Evolutionary conservation across 2,329 filamentous ascomycete species (phyloP), one percentile per base, ranked within the genome.

Genomic region (Fusarium sp.): DNA sequence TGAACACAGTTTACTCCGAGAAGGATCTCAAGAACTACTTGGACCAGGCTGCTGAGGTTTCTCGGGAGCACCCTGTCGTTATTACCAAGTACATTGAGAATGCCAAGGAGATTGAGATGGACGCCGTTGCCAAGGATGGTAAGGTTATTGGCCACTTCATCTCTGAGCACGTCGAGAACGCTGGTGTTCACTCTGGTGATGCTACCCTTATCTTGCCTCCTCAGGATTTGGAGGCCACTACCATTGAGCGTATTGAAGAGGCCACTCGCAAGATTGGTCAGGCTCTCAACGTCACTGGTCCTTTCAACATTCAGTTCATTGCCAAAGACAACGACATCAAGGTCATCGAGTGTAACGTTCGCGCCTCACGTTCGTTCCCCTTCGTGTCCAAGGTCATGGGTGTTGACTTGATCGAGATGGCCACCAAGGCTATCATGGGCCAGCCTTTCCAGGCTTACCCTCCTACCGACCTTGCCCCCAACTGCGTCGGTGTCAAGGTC

Each of bases 21-120:
- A 93, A 95, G 80, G 96, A 98, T 80, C 86, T 99, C 65, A 93
- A 94, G 77, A 92, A 88, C 78, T 98, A 97, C 82, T 87, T 99
- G 47, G 90, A 93, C 73, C 95, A 98, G 83, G 96, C 96, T 59
- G 93, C 90, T 11, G 95, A 97, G 73, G 96, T 99, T 50, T 98
- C 96, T 10, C 91, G 93, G 70, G 95, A 98, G 70, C 94, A 98
- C 81, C 96, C 96, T 1, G 96, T 99, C 15, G 96, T 99, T 69
- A 98, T 99, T 79, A 98, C 95, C 68, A 99, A 99, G 85, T 99
- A 98, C 84, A 98, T 99, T 75, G 96, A 99, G 86, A 96, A 97
- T 75, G 96, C 96, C 73, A 98, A 99, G 87, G 96, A 99, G 82
- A 98, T 99, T 72, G 96, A 99, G 83, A 98, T 99, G 96, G 96